phyloP scores from a whole-genome alignment of 306 rosid species.

The Lupinus albus region DNA sequence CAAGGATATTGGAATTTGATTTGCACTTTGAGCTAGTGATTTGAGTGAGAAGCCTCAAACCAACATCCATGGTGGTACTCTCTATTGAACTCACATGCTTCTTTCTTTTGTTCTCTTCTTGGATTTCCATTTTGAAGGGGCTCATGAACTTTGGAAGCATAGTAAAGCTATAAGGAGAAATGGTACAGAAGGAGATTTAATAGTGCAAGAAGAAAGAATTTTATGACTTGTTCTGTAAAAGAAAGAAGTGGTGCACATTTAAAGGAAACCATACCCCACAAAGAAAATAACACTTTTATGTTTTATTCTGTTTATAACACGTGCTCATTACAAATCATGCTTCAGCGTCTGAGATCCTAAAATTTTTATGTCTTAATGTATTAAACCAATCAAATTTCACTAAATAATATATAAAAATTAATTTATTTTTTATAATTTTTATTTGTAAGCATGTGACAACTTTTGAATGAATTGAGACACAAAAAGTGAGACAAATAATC shows the following conservation, averaged over 20 bases:
- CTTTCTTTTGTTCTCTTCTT: constrained; percentile 36
- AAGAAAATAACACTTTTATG: not conserved
- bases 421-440: no score
- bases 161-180: not conserved
- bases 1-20: constrained; percentile 46
- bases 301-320: constrained; percentile 34
- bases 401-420: no score
- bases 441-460: no score
- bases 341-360: no score
- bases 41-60: constrained; percentile 46
- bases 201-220: not conserved
- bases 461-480: no score
- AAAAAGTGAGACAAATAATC: no score
- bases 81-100: constrained; percentile 17
- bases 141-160: constrained; percentile 40
- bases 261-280: constrained; percentile 30
- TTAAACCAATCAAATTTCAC: no score
- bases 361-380: no score
- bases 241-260: constrained; percentile 40
- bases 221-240: constrained; percentile 32
- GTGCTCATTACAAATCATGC: constrained; percentile 27
- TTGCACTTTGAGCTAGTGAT: constrained; percentile 39
- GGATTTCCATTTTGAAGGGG: constrained; percentile 33
- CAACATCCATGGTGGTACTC: constrained; percentile 41
- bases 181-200: not conserved